Evolutionary conservation across 2,329 filamentous ascomycete species (phyloP).

Genomic region (Diplodia corticola): DNA sequence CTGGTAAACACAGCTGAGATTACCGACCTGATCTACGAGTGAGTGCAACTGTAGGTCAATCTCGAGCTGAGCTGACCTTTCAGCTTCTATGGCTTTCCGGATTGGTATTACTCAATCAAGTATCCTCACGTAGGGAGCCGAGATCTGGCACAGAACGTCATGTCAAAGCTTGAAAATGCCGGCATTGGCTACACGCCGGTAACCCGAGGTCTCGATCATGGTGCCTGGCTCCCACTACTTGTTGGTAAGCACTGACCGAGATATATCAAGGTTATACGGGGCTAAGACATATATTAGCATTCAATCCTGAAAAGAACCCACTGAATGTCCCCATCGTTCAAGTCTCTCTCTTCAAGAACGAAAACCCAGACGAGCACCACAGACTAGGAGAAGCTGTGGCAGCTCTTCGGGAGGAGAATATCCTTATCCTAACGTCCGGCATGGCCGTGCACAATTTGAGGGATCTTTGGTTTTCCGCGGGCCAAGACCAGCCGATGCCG

Average conservation of each 20-base stretch:
- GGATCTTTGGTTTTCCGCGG: conserved; percentile 32
- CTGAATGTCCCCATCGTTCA: conserved; percentile 33
- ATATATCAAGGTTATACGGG: not conserved
- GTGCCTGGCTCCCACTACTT: conserved; percentile 70
- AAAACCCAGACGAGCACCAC: conserved; percentile 26
- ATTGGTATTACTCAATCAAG: conserved; percentile 64
- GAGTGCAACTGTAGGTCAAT: not conserved
- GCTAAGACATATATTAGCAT: conserved; percentile 30
- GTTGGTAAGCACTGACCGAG: conserved; percentile 40
- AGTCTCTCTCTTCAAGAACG: conserved; percentile 26
- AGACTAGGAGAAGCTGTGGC: conserved; percentile 25
- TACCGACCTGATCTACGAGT: conserved; percentile 69
- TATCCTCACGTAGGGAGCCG: conserved; percentile 63
- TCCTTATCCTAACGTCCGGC: conserved; percentile 26
- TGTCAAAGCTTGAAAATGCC: conserved; percentile 53
- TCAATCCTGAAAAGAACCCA: conserved; percentile 41
- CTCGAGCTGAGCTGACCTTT: not conserved
- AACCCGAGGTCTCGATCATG: conserved; percentile 70
- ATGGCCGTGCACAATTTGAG: conserved; percentile 39
- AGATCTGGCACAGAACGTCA: conserved; percentile 58
- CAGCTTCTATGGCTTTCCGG: conserved; percentile 66
- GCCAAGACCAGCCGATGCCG: conserved; percentile 30
- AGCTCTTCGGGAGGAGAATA: conserved; percentile 26
- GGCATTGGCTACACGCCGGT: conserved; percentile 63
- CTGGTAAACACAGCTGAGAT: conserved; percentile 65